Base-by-base conservation (phyloP, 768 basidiomycete species). In the Mycena polygramma region DNA sequence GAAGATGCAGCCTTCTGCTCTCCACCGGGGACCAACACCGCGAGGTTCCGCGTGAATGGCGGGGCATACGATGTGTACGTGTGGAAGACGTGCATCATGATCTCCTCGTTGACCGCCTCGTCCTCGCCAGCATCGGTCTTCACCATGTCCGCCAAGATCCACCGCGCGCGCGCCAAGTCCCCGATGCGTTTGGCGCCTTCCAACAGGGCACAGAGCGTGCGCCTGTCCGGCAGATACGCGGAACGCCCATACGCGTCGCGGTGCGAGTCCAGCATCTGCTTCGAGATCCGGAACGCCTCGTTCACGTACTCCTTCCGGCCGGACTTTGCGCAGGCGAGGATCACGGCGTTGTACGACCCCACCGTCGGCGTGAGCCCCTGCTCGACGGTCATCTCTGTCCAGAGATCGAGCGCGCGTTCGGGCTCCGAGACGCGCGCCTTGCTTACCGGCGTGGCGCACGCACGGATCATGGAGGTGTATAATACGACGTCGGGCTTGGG, bases 371-470 rank as follows among this genome's bases (percentile, higher is more conserved):
- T 70, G 17, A 96, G 79, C 4, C 83, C 73, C 37, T 87, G 86
- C 75, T 95, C 94, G 1, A 88, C 79, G 2, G 92, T 94, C 95
- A 99, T 96, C 79, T 99, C 97, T 30, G 88, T 90, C 89, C 94
- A 98, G 0, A 99, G 84, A 77, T 99, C 98, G 67, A 97, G 83
- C 0, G 97, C 98, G 51, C 94, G 91, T 77, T 98, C 95, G 0
- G 96, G 94, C 73, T 97, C 92, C 1, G 93, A 90, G n/a, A 81
- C 74, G 45, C 82, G 81, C 15, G 86, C 79, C 1, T 78, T 75
- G 26, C 83, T 82, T 2, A 84, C 75, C 6, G 87, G 83, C 7
- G 86, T 84, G 0, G 92, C 92, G 71, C 97, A 98, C 0, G 95
- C 93, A 7, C 88, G 87, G 74, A 99, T 95, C 96, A 99, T 98